Evolutionary conservation across 2,329 filamentous ascomycete genomes (phyloP).

Genomic region (Cordyceps militaris): DNA sequence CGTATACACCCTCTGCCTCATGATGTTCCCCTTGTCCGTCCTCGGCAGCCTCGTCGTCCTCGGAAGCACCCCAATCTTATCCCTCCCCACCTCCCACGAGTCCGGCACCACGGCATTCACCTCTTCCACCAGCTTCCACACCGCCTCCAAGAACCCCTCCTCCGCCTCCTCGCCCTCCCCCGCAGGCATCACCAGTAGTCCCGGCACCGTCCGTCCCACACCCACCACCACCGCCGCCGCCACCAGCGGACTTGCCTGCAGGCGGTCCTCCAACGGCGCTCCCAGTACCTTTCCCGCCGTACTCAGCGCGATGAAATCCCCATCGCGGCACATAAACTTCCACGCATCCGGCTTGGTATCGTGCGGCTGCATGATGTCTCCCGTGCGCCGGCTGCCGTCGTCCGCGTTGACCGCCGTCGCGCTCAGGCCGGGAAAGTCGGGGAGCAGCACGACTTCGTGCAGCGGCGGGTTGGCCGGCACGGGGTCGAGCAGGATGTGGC

Average conservation of each 20-base stretch:
- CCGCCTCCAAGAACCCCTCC: neutral
- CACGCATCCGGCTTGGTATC: neutral
- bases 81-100: neutral
- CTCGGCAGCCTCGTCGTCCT: neutral
- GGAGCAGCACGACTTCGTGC: neutral
- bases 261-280: neutral
- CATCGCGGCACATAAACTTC: neutral
- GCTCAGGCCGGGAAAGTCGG: neutral
- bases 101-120: neutral
- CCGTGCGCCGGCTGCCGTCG: neutral
- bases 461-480: neutral
- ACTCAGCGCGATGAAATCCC: constrained; percentile 2
- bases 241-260: constrained; percentile 1
- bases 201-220: neutral
- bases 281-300: neutral
- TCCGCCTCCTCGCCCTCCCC: neutral
- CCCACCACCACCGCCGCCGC: neutral
- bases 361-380: constrained; percentile 5
- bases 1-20: neutral
- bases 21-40: constrained; percentile 8
- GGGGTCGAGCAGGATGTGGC: constrained; percentile 1
- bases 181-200: neutral
- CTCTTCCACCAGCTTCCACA: neutral
- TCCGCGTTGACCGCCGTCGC: neutral
- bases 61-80: neutral